These are phyloP conservation scores for Auricularia auricula-judae DNA, from an alignment of 768 basidiomycete species.

Conservation along the genomic window DNA sequence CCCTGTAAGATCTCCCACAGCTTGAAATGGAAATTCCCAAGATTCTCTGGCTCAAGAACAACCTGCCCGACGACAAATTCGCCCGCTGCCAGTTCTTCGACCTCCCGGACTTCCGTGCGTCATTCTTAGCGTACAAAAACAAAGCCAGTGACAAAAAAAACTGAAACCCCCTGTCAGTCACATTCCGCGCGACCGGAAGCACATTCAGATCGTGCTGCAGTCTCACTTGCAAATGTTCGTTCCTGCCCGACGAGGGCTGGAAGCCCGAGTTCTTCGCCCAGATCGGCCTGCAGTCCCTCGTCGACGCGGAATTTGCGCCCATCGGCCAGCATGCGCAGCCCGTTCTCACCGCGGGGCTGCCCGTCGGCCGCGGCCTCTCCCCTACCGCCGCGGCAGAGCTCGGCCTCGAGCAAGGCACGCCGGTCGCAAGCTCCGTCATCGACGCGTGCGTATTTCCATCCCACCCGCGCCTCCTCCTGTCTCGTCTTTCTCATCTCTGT, in stretches of 20 bases:
- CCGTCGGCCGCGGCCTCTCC: conserved; percentile 76
- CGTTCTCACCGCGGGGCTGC: conserved; percentile 68
- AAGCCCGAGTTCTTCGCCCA: conserved; percentile 73
- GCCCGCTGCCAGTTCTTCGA: conserved; percentile 74
- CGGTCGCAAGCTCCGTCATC: conserved; percentile 90
- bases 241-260: conserved; percentile 81
- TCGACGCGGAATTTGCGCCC: conserved; percentile 57
- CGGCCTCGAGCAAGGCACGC: conserved; percentile 74
- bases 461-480: background rate
- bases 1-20: conserved; percentile 26
- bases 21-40: conserved; percentile 99
- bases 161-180: conserved; percentile 30
- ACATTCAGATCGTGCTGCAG: conserved; percentile 81
- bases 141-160: no score
- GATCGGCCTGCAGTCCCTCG: conserved; percentile 71
- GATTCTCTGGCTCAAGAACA: conserved; percentile 88
- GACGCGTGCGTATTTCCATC: conserved; percentile 57
- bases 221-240: conserved; percentile 92
- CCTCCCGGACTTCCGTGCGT: conserved; percentile 70
- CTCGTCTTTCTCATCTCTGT: background rate
- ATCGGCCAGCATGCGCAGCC: conserved; percentile 40
- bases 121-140: background rate
- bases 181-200: conserved; percentile 78
- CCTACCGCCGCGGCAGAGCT: conserved; percentile 72
- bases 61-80: conserved; percentile 69